phyloP scores from a whole-genome alignment of 2,329 filamentous ascomycete genomes.

The Colletotrichum somersetense region DNA sequence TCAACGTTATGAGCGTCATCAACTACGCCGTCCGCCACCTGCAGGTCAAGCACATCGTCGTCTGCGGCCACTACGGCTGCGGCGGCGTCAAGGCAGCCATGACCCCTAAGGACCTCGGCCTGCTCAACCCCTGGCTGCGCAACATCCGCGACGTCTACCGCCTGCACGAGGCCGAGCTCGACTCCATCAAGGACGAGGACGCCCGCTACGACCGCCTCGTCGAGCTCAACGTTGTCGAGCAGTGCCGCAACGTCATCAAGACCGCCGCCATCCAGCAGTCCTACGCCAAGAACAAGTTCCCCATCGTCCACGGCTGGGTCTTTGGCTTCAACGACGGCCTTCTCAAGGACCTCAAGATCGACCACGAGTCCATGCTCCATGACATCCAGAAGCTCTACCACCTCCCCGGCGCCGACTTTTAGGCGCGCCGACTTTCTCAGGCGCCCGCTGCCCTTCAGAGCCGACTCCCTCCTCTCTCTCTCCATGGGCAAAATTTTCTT shows the following conservation, averaged over 20 bases:
- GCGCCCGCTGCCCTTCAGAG: no score
- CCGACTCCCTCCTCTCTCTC: background rate
- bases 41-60: constrained; percentile 83
- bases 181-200: constrained; percentile 69
- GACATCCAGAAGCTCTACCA: constrained; percentile 76
- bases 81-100: constrained; percentile 82
- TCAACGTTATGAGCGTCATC: constrained; percentile 85
- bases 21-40: constrained; percentile 88
- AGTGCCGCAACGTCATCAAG: constrained; percentile 83
- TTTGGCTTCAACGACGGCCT: constrained; percentile 77
- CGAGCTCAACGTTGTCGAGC: constrained; percentile 85
- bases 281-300: constrained; percentile 72
- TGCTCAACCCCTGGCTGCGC: constrained; percentile 80
- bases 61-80: constrained; percentile 84
- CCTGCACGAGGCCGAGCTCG: constrained; percentile 77
- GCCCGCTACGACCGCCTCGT: constrained; percentile 78
- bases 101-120: constrained; percentile 76
- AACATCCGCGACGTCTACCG: constrained; percentile 82
- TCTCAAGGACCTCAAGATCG: constrained; percentile 73
- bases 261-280: constrained; percentile 83
- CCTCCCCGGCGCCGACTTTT: constrained; percentile 52
- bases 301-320: constrained; percentile 80
- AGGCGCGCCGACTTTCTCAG: background rate
- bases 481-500: constrained; percentile 37
- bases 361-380: constrained; percentile 70